Evolutionary conservation across 2,329 filamentous ascomycete genomes (phyloP), one percentile per base, ranked within the genome.

Genomic region (Didymella segeticola): DNA sequence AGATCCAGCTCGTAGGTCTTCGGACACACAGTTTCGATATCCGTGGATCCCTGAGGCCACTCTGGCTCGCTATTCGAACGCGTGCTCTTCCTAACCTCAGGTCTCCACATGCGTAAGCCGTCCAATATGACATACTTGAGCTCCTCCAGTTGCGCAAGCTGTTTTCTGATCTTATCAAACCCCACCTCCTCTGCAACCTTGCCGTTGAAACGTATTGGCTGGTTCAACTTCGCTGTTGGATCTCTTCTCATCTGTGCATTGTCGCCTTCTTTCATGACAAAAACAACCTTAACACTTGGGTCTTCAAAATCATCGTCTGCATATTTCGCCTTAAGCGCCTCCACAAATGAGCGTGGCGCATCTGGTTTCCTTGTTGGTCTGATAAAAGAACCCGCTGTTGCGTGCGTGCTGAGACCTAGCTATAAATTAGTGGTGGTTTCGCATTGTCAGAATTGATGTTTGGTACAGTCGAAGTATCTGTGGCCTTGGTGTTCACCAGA

Each of bases 131-230:
- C 87, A 49, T 93, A 87, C 62, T 83, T 88, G 55, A 98, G 82
- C 65, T 95, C 90, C 48, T 88, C 80, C 26, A 98, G 80, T 68
- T 89, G 81, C 63, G 92, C 89, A 67, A 96, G 87, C 75, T 93
- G 86, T 61, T 83, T 83, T 36, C 89, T 86, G 62, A 97, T 91
- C 80, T 97, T 97, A 63, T 96, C 92, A 64, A 98, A 98, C 25
- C 95, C 95, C 27, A 98, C 86, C 77, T 98, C 93, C 77, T 98
- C 89, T 5, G 91, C 93, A 15, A 93, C 84, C 76, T 98, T 98
- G 30, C 83, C 81, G 75, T 90, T 77, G 80, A 96, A 82, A 81
- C 88, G 77, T 58, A 96, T 89, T 42, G 85, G 80, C 43, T 81
- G 80, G 7, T 67, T 66, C 12, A 47, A 39, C 14, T 50, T 62